phyloP scores from a whole-genome alignment of 306 rosid species.

The Acacia acuminata region DNA sequence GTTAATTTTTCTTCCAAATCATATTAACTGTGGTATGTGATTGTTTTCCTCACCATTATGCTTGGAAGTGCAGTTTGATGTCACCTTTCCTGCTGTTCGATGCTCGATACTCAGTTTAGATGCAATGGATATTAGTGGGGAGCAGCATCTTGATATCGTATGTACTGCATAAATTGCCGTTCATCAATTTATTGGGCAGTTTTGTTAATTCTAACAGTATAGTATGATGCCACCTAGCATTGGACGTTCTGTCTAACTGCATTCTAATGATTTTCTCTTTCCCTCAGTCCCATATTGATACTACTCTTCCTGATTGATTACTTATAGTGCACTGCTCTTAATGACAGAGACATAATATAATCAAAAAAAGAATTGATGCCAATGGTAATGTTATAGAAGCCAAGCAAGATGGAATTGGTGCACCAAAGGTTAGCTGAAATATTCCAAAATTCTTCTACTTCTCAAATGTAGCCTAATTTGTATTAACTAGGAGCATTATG shows the following conservation, averaged over 20 bases:
- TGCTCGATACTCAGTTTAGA: conserved; percentile 93
- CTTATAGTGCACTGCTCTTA: not conserved
- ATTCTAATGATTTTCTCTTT: not conserved
- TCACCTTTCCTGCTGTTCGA: conserved; percentile 81
- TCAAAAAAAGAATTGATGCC: conserved; percentile 77
- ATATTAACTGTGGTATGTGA: not conserved
- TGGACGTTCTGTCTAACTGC: not conserved
- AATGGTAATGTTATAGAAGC: conserved; percentile 70
- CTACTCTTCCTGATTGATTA: not conserved
- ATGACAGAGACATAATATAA: conserved; percentile 79
- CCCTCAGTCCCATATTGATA: not conserved
- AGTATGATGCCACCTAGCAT: not conserved
- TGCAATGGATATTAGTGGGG: conserved; percentile 89
- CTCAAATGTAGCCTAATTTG: conserved; percentile 17
- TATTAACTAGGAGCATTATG: conserved; percentile 6
- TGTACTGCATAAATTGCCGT: conserved; percentile 34
- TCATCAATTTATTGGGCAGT: conserved; percentile 17
- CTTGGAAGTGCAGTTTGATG: conserved; percentile 79
- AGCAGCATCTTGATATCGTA: conserved; percentile 90
- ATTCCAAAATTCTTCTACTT: conserved; percentile 10
- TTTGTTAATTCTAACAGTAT: conserved; percentile 13
- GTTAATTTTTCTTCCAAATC: not conserved
- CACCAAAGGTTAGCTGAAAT: conserved; percentile 75
- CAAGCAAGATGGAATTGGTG: conserved; percentile 85
- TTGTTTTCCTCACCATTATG: conserved; percentile 16